Conservation (phyloP, 2,329 filamentous ascomycete species). For the Pseudopyricularia cyperi region DNA sequence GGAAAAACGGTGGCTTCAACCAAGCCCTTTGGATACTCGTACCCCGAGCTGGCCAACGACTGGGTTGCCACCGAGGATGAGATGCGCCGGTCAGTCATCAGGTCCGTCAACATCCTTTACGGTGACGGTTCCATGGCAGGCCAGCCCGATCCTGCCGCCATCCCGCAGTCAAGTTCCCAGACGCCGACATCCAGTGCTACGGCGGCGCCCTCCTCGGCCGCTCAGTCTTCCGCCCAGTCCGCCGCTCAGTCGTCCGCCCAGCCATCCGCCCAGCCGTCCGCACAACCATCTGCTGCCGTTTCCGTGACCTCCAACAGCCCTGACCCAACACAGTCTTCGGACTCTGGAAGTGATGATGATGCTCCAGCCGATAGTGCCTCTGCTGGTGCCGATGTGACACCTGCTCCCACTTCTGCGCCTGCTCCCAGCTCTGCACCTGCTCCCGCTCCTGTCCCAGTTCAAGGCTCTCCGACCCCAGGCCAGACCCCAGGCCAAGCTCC, state of each 20-base stretch:
- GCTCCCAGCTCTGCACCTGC: background rate
- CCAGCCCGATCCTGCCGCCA: background rate
- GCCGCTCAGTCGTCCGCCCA: background rate
- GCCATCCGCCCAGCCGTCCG: background rate
- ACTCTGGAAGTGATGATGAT: background rate
- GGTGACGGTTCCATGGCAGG: background rate
- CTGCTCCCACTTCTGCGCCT: background rate
- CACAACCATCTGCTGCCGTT: background rate
- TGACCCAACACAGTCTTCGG: background rate
- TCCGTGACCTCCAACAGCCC: background rate
- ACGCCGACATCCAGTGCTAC: background rate
- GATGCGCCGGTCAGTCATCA: background rate
- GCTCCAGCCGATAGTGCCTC: background rate
- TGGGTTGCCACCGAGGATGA: background rate
- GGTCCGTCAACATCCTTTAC: constrained; percentile 2
- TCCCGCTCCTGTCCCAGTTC: background rate
- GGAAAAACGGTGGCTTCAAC: constrained; percentile 15
- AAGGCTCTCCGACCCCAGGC: background rate
- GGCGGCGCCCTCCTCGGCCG: background rate
- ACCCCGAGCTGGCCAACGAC: constrained; percentile 17
- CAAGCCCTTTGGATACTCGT: constrained; percentile 22
- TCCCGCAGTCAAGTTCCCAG: background rate
- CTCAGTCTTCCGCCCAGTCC: background rate
- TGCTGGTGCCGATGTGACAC: background rate
- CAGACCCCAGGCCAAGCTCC: background rate